Conservation (phyloP, 179 eudicot species). For the Carnegiea gigantea region DNA sequence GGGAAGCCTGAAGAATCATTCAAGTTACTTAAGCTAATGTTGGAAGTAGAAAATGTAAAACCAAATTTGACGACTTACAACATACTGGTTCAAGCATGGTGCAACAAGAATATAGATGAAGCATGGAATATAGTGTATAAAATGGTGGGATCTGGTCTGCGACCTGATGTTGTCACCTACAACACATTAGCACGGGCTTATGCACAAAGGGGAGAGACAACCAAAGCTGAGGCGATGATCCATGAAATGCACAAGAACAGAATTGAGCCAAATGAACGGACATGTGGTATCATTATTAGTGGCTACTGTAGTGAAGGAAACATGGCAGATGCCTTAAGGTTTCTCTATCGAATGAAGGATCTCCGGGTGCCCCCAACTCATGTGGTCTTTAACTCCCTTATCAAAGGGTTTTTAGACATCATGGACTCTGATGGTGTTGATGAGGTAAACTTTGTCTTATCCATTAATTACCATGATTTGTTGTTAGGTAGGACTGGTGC, state of each 20-base stretch:
- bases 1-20: constrained; percentile 85
- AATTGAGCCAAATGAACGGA: constrained; percentile 69
- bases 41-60: constrained; percentile 56
- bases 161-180: constrained; percentile 84
- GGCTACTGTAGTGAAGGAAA: constrained; percentile 83
- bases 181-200: constrained; percentile 79
- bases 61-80: constrained; percentile 88
- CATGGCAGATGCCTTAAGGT: constrained; percentile 76
- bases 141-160: constrained; percentile 70
- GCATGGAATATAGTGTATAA: constrained; percentile 78
- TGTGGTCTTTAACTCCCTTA: constrained; percentile 79
- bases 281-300: constrained; percentile 79
- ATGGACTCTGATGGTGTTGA: constrained; percentile 78
- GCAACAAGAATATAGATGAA: constrained; percentile 56
- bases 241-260: constrained; percentile 63
- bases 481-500: not conserved
- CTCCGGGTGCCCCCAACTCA: constrained; percentile 71
- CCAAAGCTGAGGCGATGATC: constrained; percentile 74
- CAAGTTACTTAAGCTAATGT: constrained; percentile 68
- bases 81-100: constrained; percentile 78
- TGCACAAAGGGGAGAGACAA: constrained; percentile 64
- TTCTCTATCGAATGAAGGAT: constrained; percentile 77
- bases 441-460: constrained; percentile 51
- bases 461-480: not conserved
- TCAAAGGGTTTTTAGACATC: constrained; percentile 78